Percentiles rank a stretch among this genome's conserved stretches.
Conservation (phyloP, 495 filamentous ascomycete genomes). For the Penicillium verhagenii region DNA sequence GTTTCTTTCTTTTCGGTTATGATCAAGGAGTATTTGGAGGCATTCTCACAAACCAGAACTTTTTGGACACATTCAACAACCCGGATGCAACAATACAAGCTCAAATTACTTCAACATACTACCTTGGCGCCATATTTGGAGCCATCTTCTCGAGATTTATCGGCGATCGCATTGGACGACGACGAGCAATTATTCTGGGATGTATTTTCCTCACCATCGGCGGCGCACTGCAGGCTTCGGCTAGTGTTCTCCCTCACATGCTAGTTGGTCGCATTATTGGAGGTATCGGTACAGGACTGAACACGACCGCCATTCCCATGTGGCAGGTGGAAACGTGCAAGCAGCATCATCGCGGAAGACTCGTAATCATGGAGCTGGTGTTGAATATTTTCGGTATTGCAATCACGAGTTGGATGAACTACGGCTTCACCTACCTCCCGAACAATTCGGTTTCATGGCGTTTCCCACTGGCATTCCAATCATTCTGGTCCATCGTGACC, state of each 20-base stretch:
- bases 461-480: background rate
- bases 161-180: background rate
- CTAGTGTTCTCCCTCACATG: background rate
- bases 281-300: background rate
- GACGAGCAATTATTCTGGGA: background rate
- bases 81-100: background rate
- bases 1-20: slow-evolving; percentile 1
- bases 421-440: background rate
- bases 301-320: background rate
- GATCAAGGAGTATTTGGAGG: slow-evolving; percentile 1
- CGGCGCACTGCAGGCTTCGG: background rate
- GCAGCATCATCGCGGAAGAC: background rate
- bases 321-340: background rate
- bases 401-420: background rate
- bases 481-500: background rate
- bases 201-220: background rate
- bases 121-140: background rate
- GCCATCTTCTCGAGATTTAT: background rate
- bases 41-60: background rate
- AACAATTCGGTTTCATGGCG: background rate
- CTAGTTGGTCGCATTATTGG: background rate
- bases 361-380: background rate
- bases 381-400: background rate
- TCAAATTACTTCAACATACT: background rate
- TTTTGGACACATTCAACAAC: background rate